These are phyloP conservation scores for Crithidia acanthocephali DNA, from an alignment of 208 protist genomes.

Conservation along the genomic window DNA sequence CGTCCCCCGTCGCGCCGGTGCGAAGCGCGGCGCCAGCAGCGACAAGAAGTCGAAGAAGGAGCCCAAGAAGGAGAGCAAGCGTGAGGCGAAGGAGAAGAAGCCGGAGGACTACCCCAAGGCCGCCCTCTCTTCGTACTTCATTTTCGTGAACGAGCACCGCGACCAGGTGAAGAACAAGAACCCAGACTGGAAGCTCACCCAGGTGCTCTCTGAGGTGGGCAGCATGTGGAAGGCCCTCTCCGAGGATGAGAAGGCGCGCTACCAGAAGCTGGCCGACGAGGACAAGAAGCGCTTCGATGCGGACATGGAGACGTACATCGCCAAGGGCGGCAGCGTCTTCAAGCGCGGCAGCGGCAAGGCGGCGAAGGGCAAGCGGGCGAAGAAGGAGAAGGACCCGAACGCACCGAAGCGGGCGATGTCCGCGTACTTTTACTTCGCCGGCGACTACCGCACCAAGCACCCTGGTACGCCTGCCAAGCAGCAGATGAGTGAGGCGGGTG, in stretches of 20 bases:
- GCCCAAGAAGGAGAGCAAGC: conserved; percentile 47
- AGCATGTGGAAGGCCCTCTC: conserved; percentile 63
- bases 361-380: conserved; percentile 33
- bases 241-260: conserved; percentile 76
- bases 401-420: conserved; percentile 83
- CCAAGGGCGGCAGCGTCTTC: conserved; percentile 56
- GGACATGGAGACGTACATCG: conserved; percentile 81
- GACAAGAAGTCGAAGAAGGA: conserved; percentile 32
- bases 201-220: conserved; percentile 70
- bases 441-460: conserved; percentile 75
- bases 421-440: conserved; percentile 83
- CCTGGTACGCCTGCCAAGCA: conserved; percentile 58
- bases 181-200: conserved; percentile 70
- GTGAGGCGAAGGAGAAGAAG: conserved; percentile 71
- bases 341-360: conserved; percentile 53
- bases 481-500: conserved; percentile 66
- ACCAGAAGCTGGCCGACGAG: conserved; percentile 71
- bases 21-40: conserved; percentile 39
- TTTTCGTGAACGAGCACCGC: conserved; percentile 80
- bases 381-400: conserved; percentile 85
- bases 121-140: conserved; percentile 70
- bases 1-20: conserved; percentile 49
- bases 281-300: conserved; percentile 82
- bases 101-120: conserved; percentile 88
- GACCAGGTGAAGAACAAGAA: conserved; percentile 70